Evolutionary conservation across 139 green algal species (phyloP).

Genomic region (Chlorella sp.): DNA sequence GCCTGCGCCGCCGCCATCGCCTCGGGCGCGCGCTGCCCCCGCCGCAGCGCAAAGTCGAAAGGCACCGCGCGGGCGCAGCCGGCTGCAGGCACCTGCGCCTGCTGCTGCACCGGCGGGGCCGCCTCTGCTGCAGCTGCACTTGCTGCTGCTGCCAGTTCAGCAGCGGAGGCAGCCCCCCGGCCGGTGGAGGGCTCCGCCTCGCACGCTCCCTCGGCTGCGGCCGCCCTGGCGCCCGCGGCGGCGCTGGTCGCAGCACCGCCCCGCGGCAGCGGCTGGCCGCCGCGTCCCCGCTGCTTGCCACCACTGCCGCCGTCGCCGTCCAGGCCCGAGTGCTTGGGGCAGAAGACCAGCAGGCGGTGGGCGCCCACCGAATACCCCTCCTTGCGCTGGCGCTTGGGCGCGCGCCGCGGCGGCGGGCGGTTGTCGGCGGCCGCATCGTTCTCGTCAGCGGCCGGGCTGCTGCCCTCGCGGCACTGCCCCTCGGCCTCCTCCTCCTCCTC

Average conservation of each 20-base stretch:
- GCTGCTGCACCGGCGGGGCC: neutral
- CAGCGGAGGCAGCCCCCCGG: neutral
- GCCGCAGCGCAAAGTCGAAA: slow-evolving; percentile 38
- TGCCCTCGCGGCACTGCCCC: neutral
- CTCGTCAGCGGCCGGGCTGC: slow-evolving; percentile 27
- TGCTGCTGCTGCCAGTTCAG: neutral
- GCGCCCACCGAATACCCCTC: slow-evolving; percentile 23
- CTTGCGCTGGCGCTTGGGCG: neutral
- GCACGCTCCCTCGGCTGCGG: neutral
- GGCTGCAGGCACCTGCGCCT: neutral
- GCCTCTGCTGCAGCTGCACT: neutral
- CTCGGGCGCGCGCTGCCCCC: slow-evolving; percentile 61
- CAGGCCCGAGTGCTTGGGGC: slow-evolving; percentile 62
- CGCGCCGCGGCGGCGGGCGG: neutral
- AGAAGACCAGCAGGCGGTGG: slow-evolving; percentile 59
- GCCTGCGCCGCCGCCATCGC: slow-evolving; percentile 49
- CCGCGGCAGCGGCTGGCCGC: neutral
- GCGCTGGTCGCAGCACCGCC: neutral
- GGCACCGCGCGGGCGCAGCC: slow-evolving; percentile 27
- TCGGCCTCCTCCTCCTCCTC: slow-evolving; percentile 33
- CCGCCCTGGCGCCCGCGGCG: neutral
- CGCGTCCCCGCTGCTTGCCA: neutral
- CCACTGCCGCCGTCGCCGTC: too few species aligned
- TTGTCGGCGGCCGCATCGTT: slow-evolving; percentile 25
- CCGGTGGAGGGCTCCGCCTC: neutral